Evolutionary conservation across 257 asterid genomes (phyloP), one percentile per base, ranked within the genome.

Genomic region (Nemophila menziesii): DNA sequence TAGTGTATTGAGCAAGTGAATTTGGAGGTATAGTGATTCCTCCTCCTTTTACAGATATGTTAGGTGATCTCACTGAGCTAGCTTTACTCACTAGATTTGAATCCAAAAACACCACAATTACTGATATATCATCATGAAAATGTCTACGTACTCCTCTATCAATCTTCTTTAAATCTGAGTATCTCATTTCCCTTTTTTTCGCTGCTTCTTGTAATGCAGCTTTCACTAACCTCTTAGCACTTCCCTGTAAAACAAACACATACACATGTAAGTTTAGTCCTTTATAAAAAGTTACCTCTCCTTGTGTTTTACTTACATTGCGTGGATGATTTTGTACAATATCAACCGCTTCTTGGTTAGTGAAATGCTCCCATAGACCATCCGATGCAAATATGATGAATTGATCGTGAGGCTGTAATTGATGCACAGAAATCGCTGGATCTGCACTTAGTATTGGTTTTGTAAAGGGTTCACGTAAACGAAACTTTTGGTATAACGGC

Each of bases 101-200:
- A 64, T 85, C 92, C 1, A 85, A 82, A 51, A 80, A 85, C 48
- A 85, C 55, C 15, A 85, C 85, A 1, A 74, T 69, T 4, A 85
- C 92, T 0, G 95, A 74, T 67, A 85, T 85, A 61, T 81, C 93
- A 1, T 85, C 95, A 7, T 85, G 95, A 76, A 85, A 85, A 63
- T 85, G 93, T 8, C 95, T 66, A 3, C 95, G 87, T 3, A 85
- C 89, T 36, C 92, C 92, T 0, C 93, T 69, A 51, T 80, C 93
- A 6, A 85, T 85, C 51, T 78, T 80, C 78, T 80, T 85, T 82
- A 85, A 56, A 62, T 85, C 95, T 0, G 93, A 80, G 66, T 85
- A 85, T 54, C 95, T 78, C 95, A 85, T 85, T 55, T 85, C 95
- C 58, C 95, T 63, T 60, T 85, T 85, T 78, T 80, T 85, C 0